A percentile compares a stretch with the other conserved stretches of the same genome.
Evolutionary conservation across 2,329 filamentous ascomycete species (phyloP).

Genomic region (Atkinsonella texensis): DNA sequence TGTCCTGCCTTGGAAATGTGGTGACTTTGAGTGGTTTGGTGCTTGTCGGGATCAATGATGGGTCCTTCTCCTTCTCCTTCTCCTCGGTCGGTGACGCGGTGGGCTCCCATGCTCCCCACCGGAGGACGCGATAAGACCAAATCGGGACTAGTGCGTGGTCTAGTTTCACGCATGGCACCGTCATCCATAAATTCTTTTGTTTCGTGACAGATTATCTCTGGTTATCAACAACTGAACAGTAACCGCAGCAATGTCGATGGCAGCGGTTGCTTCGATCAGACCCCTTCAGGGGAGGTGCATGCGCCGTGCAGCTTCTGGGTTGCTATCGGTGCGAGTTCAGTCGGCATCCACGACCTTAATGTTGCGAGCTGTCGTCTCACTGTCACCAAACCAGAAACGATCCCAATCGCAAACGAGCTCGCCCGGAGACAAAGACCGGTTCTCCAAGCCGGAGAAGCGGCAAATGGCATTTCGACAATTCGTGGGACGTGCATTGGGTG

Average conservation of each 20-base stretch:
- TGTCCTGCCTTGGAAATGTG: background rate
- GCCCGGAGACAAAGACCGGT: slow-evolving; percentile 6
- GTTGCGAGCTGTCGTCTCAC: slow-evolving; percentile 18
- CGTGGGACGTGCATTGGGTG: slow-evolving; percentile 18
- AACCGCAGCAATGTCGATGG: slow-evolving; percentile 19
- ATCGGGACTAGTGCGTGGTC: slow-evolving; percentile 5
- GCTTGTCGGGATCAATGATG: background rate
- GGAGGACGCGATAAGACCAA: slow-evolving; percentile 6
- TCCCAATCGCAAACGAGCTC: slow-evolving; percentile 18
- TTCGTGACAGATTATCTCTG: too few species aligned
- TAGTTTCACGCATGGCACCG: background rate
- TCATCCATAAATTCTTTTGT: background rate
- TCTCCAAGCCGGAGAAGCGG: slow-evolving; percentile 12
- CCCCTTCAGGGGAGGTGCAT: slow-evolving; percentile 19
- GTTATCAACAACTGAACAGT: background rate
- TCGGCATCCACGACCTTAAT: slow-evolving; percentile 17
- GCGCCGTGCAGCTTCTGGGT: slow-evolving; percentile 15
- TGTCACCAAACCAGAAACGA: slow-evolving; percentile 17
- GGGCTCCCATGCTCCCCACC: slow-evolving; percentile 4
- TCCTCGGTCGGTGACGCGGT: background rate
- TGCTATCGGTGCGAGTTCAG: slow-evolving; percentile 21
- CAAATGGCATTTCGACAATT: slow-evolving; percentile 22
- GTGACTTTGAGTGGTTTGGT: slow-evolving; percentile 1
- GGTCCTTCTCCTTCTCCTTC: background rate
- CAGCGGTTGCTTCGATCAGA: slow-evolving; percentile 22